These are phyloP conservation scores for Lactarius hatsudake DNA, from an alignment of 768 basidiomycete species.

Conservation along the genomic window DNA sequence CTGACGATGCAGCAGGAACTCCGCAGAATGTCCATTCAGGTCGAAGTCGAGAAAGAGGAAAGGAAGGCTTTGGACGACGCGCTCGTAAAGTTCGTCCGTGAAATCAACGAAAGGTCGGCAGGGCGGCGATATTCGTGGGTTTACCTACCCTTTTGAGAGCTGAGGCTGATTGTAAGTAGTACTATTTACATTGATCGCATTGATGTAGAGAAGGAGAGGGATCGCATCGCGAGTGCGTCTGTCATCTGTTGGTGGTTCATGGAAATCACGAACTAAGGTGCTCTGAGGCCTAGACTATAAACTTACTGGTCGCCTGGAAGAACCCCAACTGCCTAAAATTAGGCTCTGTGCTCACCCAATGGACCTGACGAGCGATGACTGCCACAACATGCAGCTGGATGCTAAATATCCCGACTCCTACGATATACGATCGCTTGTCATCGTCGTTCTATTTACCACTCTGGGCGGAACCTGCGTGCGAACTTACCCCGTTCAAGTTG, in stretches of 20 bases:
- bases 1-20: constrained; percentile 12
- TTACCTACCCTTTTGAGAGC: background rate
- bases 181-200: constrained; percentile 1
- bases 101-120: constrained; percentile 3
- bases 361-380: constrained; percentile 16
- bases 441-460: constrained; percentile 7
- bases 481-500: background rate
- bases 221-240: background rate
- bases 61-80: background rate
- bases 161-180: background rate
- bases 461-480: constrained; percentile 7
- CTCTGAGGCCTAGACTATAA: constrained; percentile 7
- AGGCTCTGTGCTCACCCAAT: constrained; percentile 6
- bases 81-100: constrained; percentile 10
- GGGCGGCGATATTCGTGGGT: constrained; percentile 11
- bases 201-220: background rate
- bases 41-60: constrained; percentile 7
- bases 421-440: background rate
- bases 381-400: constrained; percentile 17
- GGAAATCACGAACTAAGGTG: background rate
- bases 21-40: background rate
- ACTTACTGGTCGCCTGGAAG: constrained; percentile 12
- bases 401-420: constrained; percentile 12
- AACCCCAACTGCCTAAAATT: background rate
- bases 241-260: background rate